Conservation (phyloP, 768 basidiomycete species). For the Hypholoma sublateritium region DNA sequence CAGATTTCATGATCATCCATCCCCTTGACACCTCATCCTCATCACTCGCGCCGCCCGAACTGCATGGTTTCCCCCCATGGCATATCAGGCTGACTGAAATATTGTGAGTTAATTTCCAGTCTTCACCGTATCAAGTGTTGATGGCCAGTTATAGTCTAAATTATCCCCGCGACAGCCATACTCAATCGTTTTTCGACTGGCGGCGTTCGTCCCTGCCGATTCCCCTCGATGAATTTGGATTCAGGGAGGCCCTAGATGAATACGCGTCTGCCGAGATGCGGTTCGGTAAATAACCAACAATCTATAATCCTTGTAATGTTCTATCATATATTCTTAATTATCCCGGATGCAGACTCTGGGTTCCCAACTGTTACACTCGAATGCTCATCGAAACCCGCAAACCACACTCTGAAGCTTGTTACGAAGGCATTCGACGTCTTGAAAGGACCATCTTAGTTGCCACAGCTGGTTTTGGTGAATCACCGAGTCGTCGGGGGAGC, state of each 20-base stretch:
- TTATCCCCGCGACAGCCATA: conserved; percentile 15
- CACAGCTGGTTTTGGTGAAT: too few relatives aligned
- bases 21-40: conserved; percentile 40
- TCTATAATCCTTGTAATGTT: conserved; percentile 7
- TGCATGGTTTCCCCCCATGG: conserved; percentile 84
- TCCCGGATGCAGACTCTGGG: neutral
- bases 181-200: conserved; percentile 10
- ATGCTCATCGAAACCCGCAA: neutral
- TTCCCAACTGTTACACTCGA: neutral
- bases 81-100: conserved; percentile 82
- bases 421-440: too few relatives aligned
- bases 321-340: neutral
- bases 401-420: neutral
- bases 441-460: too few relatives aligned
- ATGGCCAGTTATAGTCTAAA: conserved; percentile 29
- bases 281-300: conserved; percentile 63
- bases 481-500: too few relatives aligned
- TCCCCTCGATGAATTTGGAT: conserved; percentile 52
- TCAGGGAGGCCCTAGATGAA: conserved; percentile 72
- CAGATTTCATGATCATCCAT: conserved; percentile 80
- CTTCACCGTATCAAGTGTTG: neutral
- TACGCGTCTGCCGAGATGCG: conserved; percentile 76
- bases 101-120: conserved; percentile 40
- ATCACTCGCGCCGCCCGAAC: conserved; percentile 51
- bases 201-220: conserved; percentile 15